Percentiles rank a stretch among this genome's conserved stretches.
These are phyloP conservation scores for Talaromyces trachyspermus DNA, from an alignment of 495 filamentous ascomycete genomes.

Conservation along the genomic window DNA sequence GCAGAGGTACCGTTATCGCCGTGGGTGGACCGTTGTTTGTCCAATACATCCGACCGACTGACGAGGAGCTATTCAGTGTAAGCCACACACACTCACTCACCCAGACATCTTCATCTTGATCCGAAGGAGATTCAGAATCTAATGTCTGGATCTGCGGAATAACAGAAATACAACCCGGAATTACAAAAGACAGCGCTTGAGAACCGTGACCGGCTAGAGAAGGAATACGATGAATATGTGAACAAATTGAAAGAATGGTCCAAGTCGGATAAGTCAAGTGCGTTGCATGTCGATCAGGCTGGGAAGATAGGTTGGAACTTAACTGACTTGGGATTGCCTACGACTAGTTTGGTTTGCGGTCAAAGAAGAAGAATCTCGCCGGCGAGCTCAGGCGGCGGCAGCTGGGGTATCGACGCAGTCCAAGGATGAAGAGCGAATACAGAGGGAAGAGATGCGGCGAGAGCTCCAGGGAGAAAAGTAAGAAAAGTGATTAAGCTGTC, in stretches of 20 bases:
- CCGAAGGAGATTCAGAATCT: not conserved
- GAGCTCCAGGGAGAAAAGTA: slow-evolving; percentile 41
- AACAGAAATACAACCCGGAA: slow-evolving; percentile 81
- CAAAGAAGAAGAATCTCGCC: slow-evolving; percentile 51
- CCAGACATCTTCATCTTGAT: no score
- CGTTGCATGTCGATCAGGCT: slow-evolving; percentile 11
- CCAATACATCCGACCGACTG: slow-evolving; percentile 71
- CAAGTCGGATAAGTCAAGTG: slow-evolving; percentile 83
- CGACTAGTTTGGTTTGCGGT: slow-evolving; percentile 67
- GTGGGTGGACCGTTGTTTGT: slow-evolving; percentile 82
- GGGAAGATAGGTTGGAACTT: not conserved
- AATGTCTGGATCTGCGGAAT: not conserved
- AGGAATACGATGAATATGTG: slow-evolving; percentile 88
- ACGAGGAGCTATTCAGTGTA: slow-evolving; percentile 80
- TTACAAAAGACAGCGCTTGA: slow-evolving; percentile 77
- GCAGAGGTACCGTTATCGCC: slow-evolving; percentile 58
- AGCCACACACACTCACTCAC: no score
- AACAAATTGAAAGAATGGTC: slow-evolving; percentile 76
- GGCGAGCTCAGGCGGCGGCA: slow-evolving; percentile 8
- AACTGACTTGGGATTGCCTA: not conserved
- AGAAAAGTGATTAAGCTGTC: not conserved
- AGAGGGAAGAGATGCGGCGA: slow-evolving; percentile 52
- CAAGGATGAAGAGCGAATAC: slow-evolving; percentile 43
- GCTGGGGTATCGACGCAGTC: slow-evolving; percentile 44
- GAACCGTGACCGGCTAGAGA: slow-evolving; percentile 58